Conservation (phyloP, 2,329 filamentous ascomycete genomes). For the Sporothrix sp. region DNA sequence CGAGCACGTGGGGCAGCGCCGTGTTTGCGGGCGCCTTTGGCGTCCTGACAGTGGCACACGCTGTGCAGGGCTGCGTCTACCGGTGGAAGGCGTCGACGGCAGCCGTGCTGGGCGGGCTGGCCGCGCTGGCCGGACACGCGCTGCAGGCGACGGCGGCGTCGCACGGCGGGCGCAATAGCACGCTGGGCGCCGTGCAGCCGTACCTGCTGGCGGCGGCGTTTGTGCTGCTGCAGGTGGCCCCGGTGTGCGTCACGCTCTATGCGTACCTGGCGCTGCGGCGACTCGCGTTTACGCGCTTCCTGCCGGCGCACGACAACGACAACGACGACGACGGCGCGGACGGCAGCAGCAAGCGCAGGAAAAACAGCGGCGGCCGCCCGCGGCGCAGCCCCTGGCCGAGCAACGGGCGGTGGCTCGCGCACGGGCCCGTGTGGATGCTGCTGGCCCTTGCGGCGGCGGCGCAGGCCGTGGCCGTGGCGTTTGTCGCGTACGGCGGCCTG, state of each 20-base stretch:
- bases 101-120: background rate
- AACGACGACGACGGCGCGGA: too few relatives aligned
- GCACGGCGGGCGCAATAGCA: background rate
- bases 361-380: too few relatives aligned
- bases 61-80: background rate
- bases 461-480: background rate
- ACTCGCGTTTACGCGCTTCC: background rate
- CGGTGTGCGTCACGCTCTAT: background rate
- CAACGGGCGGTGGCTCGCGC: constrained; percentile 1
- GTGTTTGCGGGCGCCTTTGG: constrained; percentile 1
- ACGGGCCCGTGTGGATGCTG: background rate
- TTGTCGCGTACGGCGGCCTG: background rate
- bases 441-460: background rate
- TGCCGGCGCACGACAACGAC: background rate
- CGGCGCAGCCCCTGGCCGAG: too few relatives aligned
- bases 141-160: background rate
- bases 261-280: background rate
- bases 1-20: background rate
- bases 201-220: background rate
- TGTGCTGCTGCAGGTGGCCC: background rate
- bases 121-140: background rate
- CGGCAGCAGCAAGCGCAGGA: too few relatives aligned
- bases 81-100: background rate
- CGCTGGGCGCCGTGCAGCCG: background rate
- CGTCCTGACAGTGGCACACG: background rate